Base-by-base conservation (phyloP, 1,139 yeast genomes). In the Yamadazyma conglobata region DNA sequence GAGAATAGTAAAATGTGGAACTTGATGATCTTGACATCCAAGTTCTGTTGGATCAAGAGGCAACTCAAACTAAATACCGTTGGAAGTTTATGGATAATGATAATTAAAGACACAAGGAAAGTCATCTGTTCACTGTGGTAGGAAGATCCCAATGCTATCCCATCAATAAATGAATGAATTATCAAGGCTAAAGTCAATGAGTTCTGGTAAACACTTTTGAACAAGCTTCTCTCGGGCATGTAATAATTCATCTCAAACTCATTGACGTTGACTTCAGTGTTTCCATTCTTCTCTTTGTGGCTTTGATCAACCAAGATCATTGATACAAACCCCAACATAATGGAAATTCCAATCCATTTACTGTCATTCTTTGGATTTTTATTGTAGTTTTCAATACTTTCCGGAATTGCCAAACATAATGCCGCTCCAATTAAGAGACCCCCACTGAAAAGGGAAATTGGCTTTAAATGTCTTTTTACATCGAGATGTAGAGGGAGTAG, bases 21-120 rank as follows among this genome's bases (percentile, higher is more conserved):
- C 31, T 60, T 57, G 13, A 73, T 58, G n/a, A 52, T 49, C 10
- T 43, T 39, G 6, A 40, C 37, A n/a, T 52, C 39, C 3, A 59
- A 43, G 5, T 54, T 54, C 27, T 62, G 58, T 24, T 64, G 59
- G n/a, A 72, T 49, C 24, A 84, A 57, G 9, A 82, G 65, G 2
- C 86, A 70, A 2, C 76, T 56, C 27, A 84, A 64, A 28, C 89
- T 83, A 50, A 83, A 79, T 5, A 87, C 70, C 0, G 91, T 81
- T 0, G 94, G 94, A 4, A 83, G 63, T 50, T 83, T 83, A 60
- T 83, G 94, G 18, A 82, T 52, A 37, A 83, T 66, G 13, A 84
- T 73, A 11, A 86, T 81, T 38, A 79, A 67, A 12, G 78, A 46
- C n/a, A 73, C 43, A 25, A 70, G 70, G 19, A 82, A 54, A 2